phyloP scores from a whole-genome alignment of 2,329 filamentous ascomycete genomes.

The Xylariomycetidae sp. region DNA sequence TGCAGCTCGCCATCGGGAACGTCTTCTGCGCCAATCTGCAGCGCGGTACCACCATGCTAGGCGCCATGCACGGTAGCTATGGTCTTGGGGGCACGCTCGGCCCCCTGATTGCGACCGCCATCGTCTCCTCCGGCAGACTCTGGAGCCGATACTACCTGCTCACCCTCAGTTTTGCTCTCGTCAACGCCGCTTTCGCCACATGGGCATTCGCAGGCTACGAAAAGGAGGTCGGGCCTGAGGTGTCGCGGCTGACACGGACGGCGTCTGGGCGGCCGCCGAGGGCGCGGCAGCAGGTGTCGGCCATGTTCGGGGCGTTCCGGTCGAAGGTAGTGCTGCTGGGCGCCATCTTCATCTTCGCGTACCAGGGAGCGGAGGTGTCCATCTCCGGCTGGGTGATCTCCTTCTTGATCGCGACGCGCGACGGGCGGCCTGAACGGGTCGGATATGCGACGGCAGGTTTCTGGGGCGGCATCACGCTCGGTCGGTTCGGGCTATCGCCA shows the following conservation, averaged over 20 bases:
- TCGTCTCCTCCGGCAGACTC: slow-evolving; percentile 44
- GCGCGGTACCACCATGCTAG: slow-evolving; percentile 49
- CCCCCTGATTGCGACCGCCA: slow-evolving; percentile 67
- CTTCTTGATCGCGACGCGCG: slow-evolving; percentile 68
- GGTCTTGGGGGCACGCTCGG: slow-evolving; percentile 60
- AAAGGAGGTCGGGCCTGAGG: slow-evolving; percentile 42
- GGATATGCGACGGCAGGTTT: slow-evolving; percentile 74
- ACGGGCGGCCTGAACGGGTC: slow-evolving; percentile 62
- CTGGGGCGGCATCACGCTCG: slow-evolving; percentile 69
- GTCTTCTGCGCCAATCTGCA: slow-evolving; percentile 51
- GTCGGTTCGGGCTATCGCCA: slow-evolving; percentile 64
- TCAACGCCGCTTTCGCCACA: slow-evolving; percentile 51
- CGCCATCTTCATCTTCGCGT: slow-evolving; percentile 76
- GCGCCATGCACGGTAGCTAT: slow-evolving; percentile 61
- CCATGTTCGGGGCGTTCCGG: slow-evolving; percentile 43
- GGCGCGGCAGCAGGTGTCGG: slow-evolving; percentile 21
- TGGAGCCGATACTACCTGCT: slow-evolving; percentile 74
- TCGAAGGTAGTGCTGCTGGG: slow-evolving; percentile 62
- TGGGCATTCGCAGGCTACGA: slow-evolving; percentile 70
- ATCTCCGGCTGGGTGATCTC: slow-evolving; percentile 85
- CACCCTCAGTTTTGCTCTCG: slow-evolving; percentile 49
- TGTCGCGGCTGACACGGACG: slow-evolving; percentile 9
- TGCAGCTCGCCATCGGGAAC: slow-evolving; percentile 52
- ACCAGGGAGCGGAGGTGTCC: slow-evolving; percentile 78
- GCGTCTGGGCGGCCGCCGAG: neutral